Evolutionary conservation across 345 rosid genomes (phyloP).

Genomic region (Melaleuca quinquenervia): DNA sequence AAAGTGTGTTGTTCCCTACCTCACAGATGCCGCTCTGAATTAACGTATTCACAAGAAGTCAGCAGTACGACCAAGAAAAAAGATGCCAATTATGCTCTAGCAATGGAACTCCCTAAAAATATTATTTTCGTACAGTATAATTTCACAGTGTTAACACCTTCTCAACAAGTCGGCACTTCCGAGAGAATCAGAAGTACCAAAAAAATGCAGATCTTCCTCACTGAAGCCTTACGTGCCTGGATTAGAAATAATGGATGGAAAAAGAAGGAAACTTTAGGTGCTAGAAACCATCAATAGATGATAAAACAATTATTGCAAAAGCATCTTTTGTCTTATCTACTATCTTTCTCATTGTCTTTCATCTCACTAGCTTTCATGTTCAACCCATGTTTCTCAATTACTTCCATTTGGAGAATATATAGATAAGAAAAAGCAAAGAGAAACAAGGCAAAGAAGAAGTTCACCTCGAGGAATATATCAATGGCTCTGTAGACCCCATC

Average conservation of each 20-base stretch:
- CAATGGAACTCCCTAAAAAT: neutral
- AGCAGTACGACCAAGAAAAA: neutral
- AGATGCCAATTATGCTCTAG: neutral
- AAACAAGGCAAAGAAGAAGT: neutral
- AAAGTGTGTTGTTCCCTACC: neutral
- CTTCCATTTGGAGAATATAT: neutral
- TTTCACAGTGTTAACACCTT: neutral
- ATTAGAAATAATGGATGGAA: neutral
- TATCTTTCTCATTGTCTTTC: neutral
- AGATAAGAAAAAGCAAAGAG: neutral
- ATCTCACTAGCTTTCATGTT: neutral
- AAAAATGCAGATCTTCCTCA: neutral
- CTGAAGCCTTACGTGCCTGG: neutral
- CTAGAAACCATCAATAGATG: neutral
- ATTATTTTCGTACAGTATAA: neutral
- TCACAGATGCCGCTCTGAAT: neutral
- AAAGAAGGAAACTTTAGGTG: neutral
- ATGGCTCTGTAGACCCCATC: constrained; percentile 79
- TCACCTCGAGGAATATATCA: constrained; percentile 68
- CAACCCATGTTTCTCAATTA: neutral
- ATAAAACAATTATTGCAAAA: neutral
- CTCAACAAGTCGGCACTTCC: neutral
- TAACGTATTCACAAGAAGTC: neutral
- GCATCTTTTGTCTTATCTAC: neutral
- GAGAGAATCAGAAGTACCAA: neutral